Percentiles rank a stretch among this genome's conserved stretches.
Evolutionary conservation across 139 green algal species (phyloP).

Genomic region (Chlamydomonas sp.): DNA sequence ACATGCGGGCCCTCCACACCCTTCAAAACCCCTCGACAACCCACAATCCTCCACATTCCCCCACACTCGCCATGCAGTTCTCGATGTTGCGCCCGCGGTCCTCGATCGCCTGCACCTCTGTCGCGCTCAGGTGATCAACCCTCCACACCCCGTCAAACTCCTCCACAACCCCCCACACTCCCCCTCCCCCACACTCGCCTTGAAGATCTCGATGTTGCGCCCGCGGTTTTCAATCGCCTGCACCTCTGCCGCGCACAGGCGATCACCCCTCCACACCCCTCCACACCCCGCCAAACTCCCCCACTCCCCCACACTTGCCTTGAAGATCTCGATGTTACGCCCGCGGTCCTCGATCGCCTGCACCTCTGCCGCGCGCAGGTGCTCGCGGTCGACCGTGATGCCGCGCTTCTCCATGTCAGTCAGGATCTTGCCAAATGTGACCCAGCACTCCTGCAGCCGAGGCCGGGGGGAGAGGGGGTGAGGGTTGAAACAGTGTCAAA

Average conservation of each 20-base stretch:
- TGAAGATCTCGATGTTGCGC: constrained; percentile 60
- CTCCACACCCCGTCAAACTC: no score
- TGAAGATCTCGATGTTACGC: constrained; percentile 55
- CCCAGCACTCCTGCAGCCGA: constrained; percentile 52
- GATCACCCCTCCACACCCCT: no score
- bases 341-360: constrained; percentile 48
- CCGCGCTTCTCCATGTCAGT: constrained; percentile 86
- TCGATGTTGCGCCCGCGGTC: constrained; percentile 49
- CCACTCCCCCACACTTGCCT: no score
- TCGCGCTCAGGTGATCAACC: constrained; percentile 33
- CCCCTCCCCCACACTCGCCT: no score
- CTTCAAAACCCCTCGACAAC: no score
- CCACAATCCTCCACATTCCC: no score
- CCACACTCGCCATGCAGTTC: constrained; percentile 59
- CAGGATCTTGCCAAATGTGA: constrained; percentile 84
- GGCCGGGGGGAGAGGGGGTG: not conserved
- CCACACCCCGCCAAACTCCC: no score
- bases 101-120: constrained; percentile 30
- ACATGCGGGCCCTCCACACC: no score
- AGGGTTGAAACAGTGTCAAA: constrained; percentile 65
- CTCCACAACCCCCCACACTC: no score
- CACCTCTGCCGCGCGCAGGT: constrained; percentile 27
- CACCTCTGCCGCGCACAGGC: no score
- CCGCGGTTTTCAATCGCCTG: no score
- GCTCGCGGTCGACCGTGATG: constrained; percentile 49